Base-by-base conservation (phyloP, 2,329 filamentous ascomycete genomes). In the Colletotrichum sp. region DNA sequence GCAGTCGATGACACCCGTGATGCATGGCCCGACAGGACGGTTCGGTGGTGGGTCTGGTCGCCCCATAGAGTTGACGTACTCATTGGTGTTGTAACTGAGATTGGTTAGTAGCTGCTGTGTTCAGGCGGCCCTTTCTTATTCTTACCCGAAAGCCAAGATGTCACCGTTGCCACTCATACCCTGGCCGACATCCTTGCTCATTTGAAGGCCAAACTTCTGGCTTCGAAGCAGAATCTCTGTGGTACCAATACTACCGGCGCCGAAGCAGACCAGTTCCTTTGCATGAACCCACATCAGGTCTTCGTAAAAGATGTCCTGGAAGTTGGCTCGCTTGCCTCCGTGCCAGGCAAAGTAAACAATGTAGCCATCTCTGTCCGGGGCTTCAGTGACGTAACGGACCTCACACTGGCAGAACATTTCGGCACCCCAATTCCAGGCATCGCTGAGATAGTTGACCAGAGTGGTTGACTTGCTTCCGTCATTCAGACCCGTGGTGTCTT, bases 391-490 rank as follows among this genome's bases (percentile, higher is more conserved):
- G 78, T 93, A 90, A 65, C 90, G 87, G 3, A 94, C 93, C 81
- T 94, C 92, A 73, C 91, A 92, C 78, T 92, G 89, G 82, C 92
- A 94, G 77, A 94, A 94, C 82, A 94, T 90, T 79, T 94, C 92
- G 15, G 93, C 91, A 12, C 92, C 93, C 91, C 92, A 93, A 79
- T 93, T 93, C 92, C 92, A 94, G 2, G 93, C 92, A 81, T 94
- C 93, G 9, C 90, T 88, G 12, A 94, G 84, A 79, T 94, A 94
- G 2, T 92, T 94, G 43, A 93, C 91, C 2, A 92, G 85, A 0
- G 91, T 93, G 9, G 90, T 92, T 26, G 89, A 93, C 82, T 94
- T 94, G 36, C 91, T 93, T 4, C 91, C 91, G 80, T 94, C 93
- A 78, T 94, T 94, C 72, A 93, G 78, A 1, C 92, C 92, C 0